A percentile compares a stretch with the other conserved stretches of the same genome.
Conservation (phyloP, 768 basidiomycete species). For the Boletellus ananas region DNA sequence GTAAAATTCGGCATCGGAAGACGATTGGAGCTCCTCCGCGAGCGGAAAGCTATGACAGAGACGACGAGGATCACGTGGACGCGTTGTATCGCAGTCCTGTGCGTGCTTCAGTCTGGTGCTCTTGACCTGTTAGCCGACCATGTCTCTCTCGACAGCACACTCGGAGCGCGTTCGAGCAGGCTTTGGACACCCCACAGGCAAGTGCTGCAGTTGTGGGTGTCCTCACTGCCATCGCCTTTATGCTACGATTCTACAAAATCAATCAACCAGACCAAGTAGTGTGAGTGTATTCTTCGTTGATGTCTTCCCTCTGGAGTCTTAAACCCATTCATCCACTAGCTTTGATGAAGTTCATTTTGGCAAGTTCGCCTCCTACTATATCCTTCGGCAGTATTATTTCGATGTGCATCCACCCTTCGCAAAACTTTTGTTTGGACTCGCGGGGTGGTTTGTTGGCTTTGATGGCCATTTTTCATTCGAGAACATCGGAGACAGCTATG, state of each 20-base stretch:
- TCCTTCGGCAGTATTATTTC: conserved; percentile 93
- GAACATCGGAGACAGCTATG: conserved; percentile 92
- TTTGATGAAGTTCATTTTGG: conserved; percentile 99
- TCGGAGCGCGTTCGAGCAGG: conserved; percentile 56
- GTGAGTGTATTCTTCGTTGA: conserved; percentile 44
- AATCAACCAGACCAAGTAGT: conserved; percentile 93
- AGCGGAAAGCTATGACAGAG: conserved; percentile 30
- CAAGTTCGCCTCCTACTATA: conserved; percentile 95
- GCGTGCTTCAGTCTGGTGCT: conserved; percentile 16
- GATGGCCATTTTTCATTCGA: conserved; percentile 94
- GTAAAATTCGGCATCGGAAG: conserved; percentile 31
- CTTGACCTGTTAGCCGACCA: conserved; percentile 12
- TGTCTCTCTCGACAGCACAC: conserved; percentile 40
- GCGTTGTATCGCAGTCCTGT: conserved; percentile 50
- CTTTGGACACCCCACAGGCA: conserved; percentile 59
- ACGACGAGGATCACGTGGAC: conserved; percentile 51
- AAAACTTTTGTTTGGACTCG: conserved; percentile 89
- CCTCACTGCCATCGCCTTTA: conserved; percentile 75
- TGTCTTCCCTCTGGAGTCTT: background rate
- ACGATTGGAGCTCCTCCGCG: conserved; percentile 12
- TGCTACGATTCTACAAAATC: conserved; percentile 89
- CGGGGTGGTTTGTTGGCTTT: conserved; percentile 96
- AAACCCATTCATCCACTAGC: conserved; percentile 36
- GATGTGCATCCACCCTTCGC: conserved; percentile 98
- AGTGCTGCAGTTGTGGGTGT: conserved; percentile 59